Base-by-base conservation (phyloP, 345 rosid genomes). In the Garcia nutans region DNA sequence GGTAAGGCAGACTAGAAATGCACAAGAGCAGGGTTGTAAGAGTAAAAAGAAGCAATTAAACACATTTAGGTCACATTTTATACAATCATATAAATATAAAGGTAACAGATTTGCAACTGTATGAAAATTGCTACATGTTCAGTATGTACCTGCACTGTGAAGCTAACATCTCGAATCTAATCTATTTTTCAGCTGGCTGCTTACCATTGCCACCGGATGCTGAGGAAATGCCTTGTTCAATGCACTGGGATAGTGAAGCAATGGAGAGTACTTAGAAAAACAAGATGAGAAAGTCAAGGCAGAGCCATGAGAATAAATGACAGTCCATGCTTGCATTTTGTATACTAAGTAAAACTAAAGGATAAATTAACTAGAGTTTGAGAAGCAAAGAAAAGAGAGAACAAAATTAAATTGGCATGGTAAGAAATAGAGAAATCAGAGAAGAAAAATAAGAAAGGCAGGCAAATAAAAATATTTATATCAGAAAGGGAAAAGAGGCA, bases 181-280 rank as follows among this genome's bases (percentile, higher is more conserved):
- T 72, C 83, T 85, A 83, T 67, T 65, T 75, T 75, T 74, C 74
- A 15, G 80, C 68, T 33, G 75, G 79, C 69, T 64, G 70, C 67
- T 24, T 24, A 16, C 13, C 54, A 56, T 73, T 86, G 78, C 71
- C 83, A 24, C 81, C 78, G 71, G 87, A 76, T 52, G 50, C 83
- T 22, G 88, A 81, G 54, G 92, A 73, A 75, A 89, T 87, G 74
- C 94, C 96, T 86, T 92, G 90, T 76, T 96, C 99, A 68, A 96
- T 93, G 77, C 98, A 83, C 99, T 92, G 85, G 55, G 50, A 82
- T 22, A 77, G 61, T 60, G 68, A 62, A 82, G 19, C 10, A 72
- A 68, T 63, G 41, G 26, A 19, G 62, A 58, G 59, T 15, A 71
- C 61, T 63, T 57, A 73, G 72, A 45, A 24, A 2, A 37, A 41